A percentile compares a stretch with the other conserved stretches of the same genome.
These are phyloP conservation scores for Metschnikowia proteae DNA, from an alignment of 805 yeast species.

Conservation along the genomic window DNA sequence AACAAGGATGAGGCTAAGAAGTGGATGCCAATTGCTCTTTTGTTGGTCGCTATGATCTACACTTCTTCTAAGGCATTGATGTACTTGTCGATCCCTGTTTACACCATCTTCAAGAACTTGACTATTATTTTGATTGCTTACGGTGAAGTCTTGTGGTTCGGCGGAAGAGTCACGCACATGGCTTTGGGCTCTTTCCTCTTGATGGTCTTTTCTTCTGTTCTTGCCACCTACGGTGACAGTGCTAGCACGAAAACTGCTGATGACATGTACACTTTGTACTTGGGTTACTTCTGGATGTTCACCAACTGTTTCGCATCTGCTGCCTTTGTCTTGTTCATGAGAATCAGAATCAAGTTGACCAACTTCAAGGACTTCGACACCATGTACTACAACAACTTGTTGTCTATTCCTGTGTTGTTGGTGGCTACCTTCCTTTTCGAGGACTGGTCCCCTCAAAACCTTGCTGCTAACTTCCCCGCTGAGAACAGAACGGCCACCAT, in stretches of 20 bases:
- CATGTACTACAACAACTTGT: conserved; percentile 92
- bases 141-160: conserved; percentile 97
- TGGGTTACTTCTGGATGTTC: conserved; percentile 97
- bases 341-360: conserved; percentile 96
- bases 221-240: conserved; percentile 88
- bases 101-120: conserved; percentile 95
- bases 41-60: conserved; percentile 91
- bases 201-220: conserved; percentile 94
- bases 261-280: conserved; percentile 44
- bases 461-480: conserved; percentile 73
- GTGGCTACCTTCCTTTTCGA: conserved; percentile 73
- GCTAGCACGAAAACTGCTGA: conserved; percentile 37
- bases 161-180: conserved; percentile 87
- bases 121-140: conserved; percentile 96
- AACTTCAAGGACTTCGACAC: conserved; percentile 96
- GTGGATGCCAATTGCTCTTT: conserved; percentile 91
- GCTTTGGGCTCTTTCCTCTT: conserved; percentile 82
- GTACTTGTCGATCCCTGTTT: conserved; percentile 87
- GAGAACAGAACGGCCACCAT: conserved; percentile 65
- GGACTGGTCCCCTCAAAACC: conserved; percentile 87
- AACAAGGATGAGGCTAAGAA: conserved; percentile 86
- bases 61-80: conserved; percentile 94
- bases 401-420: conserved; percentile 86
- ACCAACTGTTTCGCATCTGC: conserved; percentile 93
- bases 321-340: conserved; percentile 87